phyloP scores from a whole-genome alignment of 2,329 filamentous ascomycete species.

The Paraphoma chrysanthemicola region DNA sequence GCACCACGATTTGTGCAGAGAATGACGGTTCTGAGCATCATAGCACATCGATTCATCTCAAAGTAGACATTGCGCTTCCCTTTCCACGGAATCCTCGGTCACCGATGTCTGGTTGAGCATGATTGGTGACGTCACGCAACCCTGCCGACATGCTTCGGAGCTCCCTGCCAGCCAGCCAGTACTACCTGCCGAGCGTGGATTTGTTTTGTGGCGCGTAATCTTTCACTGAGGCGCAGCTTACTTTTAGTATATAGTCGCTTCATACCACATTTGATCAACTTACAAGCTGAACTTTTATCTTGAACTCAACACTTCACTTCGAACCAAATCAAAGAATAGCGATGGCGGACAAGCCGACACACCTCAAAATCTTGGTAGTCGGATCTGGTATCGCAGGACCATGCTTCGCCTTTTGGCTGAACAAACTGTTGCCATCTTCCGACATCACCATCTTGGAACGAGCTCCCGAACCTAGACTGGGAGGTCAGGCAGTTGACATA shows the following conservation, averaged over 20 bases:
- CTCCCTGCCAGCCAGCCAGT: too few species aligned
- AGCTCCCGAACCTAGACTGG: constrained; percentile 50
- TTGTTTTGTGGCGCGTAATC: background rate
- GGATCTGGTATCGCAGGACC: constrained; percentile 41
- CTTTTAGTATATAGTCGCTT: too few species aligned
- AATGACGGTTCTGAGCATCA: background rate
- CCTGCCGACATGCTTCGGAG: background rate
- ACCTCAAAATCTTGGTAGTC: constrained; percentile 35
- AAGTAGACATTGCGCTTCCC: background rate
- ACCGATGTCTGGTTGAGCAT: background rate
- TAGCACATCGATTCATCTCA: background rate
- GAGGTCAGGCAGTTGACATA: constrained; percentile 63
- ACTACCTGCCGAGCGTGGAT: too few species aligned
- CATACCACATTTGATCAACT: too few species aligned
- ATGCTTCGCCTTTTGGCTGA: constrained; percentile 61
- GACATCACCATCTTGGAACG: constrained; percentile 53
- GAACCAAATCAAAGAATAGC: background rate
- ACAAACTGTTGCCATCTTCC: constrained; percentile 39
- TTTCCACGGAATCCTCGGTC: background rate
- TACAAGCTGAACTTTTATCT: too few species aligned
- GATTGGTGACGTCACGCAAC: background rate
- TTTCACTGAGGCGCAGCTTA: background rate
- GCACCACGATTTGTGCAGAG: too few species aligned
- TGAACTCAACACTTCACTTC: too few species aligned
- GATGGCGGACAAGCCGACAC: background rate